Conservation (phyloP, 345 rosid species). For the Durio zibethinus region DNA sequence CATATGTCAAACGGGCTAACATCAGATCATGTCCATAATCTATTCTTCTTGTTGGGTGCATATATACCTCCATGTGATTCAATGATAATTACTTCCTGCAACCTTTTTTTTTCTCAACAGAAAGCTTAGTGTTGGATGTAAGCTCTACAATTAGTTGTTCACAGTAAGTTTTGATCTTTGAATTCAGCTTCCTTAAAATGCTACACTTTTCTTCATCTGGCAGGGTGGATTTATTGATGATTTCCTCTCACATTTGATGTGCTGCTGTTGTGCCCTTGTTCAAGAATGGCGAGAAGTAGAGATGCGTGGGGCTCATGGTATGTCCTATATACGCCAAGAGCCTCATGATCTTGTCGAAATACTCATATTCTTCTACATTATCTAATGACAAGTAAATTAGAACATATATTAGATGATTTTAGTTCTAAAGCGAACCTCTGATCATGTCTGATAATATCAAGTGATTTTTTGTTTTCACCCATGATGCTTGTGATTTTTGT, state of each 20-base stretch:
- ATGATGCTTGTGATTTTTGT: neutral
- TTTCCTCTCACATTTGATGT: conserved; percentile 94
- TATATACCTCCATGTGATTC: neutral
- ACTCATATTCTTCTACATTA: neutral
- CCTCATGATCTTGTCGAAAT: neutral
- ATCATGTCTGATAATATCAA: too few species aligned
- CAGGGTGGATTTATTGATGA: conserved; percentile 95
- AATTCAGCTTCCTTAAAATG: neutral
- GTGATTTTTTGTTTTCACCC: neutral
- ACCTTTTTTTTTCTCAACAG: neutral
- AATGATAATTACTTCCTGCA: neutral
- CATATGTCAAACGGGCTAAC: neutral
- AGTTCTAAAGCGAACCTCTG: neutral
- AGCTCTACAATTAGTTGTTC: neutral
- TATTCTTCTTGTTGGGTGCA: neutral
- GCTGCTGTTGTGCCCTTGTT: conserved; percentile 98
- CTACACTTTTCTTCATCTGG: neutral
- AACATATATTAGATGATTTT: neutral
- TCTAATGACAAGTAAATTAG: neutral
- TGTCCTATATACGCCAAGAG: conserved; percentile 1
- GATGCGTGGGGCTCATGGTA: conserved; percentile 75
- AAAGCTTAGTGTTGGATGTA: neutral
- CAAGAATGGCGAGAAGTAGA: conserved; percentile 98
- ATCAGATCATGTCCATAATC: neutral
- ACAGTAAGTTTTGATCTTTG: neutral